Evolutionary conservation across 805 yeast species (phyloP).

Genomic region (Deakozyma indianensis): DNA sequence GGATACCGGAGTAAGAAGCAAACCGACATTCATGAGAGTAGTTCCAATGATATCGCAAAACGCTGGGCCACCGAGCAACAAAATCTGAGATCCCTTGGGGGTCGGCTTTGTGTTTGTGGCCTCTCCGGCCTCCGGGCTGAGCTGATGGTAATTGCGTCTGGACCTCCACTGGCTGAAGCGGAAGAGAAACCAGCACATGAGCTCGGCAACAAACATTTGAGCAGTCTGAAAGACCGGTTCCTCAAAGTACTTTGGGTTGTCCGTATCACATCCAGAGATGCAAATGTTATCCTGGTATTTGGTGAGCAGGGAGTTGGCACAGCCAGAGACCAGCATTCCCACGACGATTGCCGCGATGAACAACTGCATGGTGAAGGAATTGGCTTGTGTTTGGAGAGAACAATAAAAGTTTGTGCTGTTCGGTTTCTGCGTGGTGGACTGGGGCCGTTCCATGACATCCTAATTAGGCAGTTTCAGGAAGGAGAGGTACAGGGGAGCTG

Average conservation of each 20-base stretch:
- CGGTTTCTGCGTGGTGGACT: too few relatives aligned
- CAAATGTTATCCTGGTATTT: slow-evolving; percentile 68
- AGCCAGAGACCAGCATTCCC: slow-evolving; percentile 56
- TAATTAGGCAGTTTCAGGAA: too few relatives aligned
- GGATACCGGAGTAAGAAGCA: slow-evolving; percentile 61
- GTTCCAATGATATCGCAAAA: slow-evolving; percentile 60
- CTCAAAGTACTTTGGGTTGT: slow-evolving; percentile 40
- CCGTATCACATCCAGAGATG: slow-evolving; percentile 38
- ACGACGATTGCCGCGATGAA: slow-evolving; percentile 13
- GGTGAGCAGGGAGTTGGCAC: slow-evolving; percentile 58
- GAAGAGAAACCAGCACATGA: slow-evolving; percentile 32
- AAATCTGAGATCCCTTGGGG: slow-evolving; percentile 17
- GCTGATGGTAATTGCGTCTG: slow-evolving; percentile 2
- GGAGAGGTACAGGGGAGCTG: too few relatives aligned
- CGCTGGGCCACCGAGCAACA: slow-evolving; percentile 44
- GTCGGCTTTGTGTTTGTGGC: slow-evolving; percentile 2
- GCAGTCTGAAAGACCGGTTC: slow-evolving; percentile 70
- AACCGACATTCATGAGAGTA: slow-evolving; percentile 62
- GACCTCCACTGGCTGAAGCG: slow-evolving; percentile 13
- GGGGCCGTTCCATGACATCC: too few relatives aligned
- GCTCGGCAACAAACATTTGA: slow-evolving; percentile 72
- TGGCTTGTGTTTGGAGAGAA: too few relatives aligned
- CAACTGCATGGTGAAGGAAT: neutral
- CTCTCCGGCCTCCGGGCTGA: slow-evolving; percentile 4
- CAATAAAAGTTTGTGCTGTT: too few relatives aligned